Percentiles rank a stretch among this genome's conserved stretches.
Evolutionary conservation across 164 flowering plant species (phyloP).

Genomic region (Echeveria elegans): DNA sequence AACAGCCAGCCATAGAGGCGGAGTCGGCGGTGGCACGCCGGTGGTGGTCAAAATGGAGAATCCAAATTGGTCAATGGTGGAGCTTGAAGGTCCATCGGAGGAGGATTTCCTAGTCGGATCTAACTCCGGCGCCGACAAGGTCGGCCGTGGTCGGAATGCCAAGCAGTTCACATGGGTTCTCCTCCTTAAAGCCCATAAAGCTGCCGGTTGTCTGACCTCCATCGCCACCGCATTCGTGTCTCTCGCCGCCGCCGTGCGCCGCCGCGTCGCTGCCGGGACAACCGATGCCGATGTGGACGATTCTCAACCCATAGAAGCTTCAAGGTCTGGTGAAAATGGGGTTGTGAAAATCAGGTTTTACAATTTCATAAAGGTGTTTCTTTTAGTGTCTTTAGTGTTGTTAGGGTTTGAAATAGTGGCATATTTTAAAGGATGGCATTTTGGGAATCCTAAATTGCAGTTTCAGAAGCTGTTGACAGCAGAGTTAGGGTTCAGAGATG

Average conservation of each 20-base stretch:
- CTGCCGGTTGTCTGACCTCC: too few species aligned
- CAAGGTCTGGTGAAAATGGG: too few species aligned
- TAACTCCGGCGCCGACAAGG: constrained; percentile 14
- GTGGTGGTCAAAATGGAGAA: too few species aligned
- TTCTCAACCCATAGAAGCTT: background rate
- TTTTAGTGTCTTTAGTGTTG: too few species aligned
- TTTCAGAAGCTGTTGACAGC: constrained; percentile 30
- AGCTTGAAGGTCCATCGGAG: constrained; percentile 46
- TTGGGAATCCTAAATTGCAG: constrained; percentile 47
- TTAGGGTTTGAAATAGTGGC: constrained; percentile 62
- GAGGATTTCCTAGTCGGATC: constrained; percentile 22
- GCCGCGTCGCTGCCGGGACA: constrained; percentile 55
- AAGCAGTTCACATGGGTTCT: too few species aligned
- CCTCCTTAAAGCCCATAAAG: too few species aligned
- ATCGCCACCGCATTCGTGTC: constrained; percentile 44
- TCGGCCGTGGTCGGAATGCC: too few species aligned
- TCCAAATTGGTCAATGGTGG: too few species aligned
- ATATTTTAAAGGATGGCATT: constrained; percentile 90
- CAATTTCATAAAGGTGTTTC: too few species aligned
- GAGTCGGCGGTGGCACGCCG: too few species aligned
- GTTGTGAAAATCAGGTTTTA: too few species aligned
- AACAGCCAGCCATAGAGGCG: constrained; percentile 24
- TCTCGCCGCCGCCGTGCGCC: constrained; percentile 46
- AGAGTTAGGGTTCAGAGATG: background rate
- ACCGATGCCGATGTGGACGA: constrained; percentile 62